phyloP scores from a whole-genome alignment of 2,329 filamentous ascomycete species.

The Cercospora brassicicola region DNA sequence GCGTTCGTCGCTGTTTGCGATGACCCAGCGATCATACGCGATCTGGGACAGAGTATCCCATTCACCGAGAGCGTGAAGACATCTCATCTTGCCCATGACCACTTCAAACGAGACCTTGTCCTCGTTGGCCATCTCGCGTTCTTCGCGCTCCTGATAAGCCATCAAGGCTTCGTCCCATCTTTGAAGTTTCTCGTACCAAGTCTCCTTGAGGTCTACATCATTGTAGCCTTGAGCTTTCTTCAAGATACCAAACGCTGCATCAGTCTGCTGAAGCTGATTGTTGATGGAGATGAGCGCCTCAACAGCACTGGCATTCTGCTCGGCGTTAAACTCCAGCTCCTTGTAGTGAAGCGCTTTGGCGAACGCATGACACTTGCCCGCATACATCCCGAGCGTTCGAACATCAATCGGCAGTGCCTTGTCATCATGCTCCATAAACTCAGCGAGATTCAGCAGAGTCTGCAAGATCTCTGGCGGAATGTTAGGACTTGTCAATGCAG shows the following conservation, averaged over 20 bases:
- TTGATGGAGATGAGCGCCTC: constrained; percentile 99
- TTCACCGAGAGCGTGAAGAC: constrained; percentile 91
- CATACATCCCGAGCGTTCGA: constrained; percentile 86
- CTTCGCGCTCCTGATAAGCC: constrained; percentile 86
- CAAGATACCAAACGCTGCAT: constrained; percentile 96
- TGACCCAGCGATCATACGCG: constrained; percentile 90
- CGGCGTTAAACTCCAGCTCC: constrained; percentile 95
- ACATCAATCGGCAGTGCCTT: constrained; percentile 98
- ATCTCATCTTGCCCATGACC: constrained; percentile 99
- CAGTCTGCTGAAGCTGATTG: constrained; percentile 97
- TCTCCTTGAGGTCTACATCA: constrained; percentile 94
- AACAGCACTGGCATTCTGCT: constrained; percentile 91
- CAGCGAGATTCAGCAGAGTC: constrained; percentile 88
- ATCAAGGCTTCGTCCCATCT: constrained; percentile 95
- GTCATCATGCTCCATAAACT: constrained; percentile 99
- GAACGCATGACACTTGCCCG: constrained; percentile 94
- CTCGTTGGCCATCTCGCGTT: constrained; percentile 55
- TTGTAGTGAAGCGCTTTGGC: constrained; percentile 99
- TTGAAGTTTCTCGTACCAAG: constrained; percentile 98
- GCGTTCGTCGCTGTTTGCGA: constrained; percentile 82
- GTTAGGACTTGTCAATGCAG: constrained; percentile 89
- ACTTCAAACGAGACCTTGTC: constrained; percentile 73
- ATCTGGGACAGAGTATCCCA: constrained; percentile 91
- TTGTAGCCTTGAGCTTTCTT: constrained; percentile 93
- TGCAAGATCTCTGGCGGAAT: constrained; percentile 95